These are phyloP conservation scores for Backusella mclennaniae DNA, from an alignment of 192 early-diverging fungal species.

Conservation along the genomic window DNA sequence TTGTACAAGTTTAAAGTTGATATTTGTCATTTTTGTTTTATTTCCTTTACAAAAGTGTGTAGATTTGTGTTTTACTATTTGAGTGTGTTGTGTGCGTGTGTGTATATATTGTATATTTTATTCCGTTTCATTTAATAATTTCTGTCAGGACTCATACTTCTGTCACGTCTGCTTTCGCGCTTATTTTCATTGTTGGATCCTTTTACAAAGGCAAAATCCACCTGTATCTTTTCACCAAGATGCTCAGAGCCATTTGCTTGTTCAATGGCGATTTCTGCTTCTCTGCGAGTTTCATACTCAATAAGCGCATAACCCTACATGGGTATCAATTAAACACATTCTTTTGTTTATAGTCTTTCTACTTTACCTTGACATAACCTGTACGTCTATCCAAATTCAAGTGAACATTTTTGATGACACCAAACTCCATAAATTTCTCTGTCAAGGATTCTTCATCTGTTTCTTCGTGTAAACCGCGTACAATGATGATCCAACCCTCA, in stretches of 20 bases:
- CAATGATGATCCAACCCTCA: constrained; percentile 96
- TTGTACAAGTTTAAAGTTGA: no score
- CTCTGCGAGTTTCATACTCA: constrained; percentile 78
- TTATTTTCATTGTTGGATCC: constrained; percentile 35
- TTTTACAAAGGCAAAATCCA: constrained; percentile 88
- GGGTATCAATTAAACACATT: not conserved
- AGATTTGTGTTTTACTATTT: not conserved
- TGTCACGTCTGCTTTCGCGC: constrained; percentile 14
- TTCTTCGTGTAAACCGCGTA: constrained; percentile 93
- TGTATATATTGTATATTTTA: not conserved
- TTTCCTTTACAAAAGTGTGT: not conserved
- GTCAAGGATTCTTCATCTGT: constrained; percentile 87
- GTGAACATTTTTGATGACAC: constrained; percentile 87
- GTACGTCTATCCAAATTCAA: constrained; percentile 93
- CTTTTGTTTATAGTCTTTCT: not conserved
- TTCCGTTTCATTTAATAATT: not conserved
- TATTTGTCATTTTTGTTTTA: not conserved
- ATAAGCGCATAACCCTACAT: constrained; percentile 90
- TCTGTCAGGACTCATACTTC: constrained; percentile 20
- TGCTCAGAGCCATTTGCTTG: constrained; percentile 69
- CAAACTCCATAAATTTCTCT: constrained; percentile 88
- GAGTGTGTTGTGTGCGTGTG: not conserved
- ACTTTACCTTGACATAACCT: constrained; percentile 88
- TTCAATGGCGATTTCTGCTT: constrained; percentile 81
- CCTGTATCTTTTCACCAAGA: constrained; percentile 70